Evolutionary conservation across 1,139 yeast genomes (phyloP), one percentile per base, ranked within the genome.

Genomic region (Blastobotrys niveus): DNA sequence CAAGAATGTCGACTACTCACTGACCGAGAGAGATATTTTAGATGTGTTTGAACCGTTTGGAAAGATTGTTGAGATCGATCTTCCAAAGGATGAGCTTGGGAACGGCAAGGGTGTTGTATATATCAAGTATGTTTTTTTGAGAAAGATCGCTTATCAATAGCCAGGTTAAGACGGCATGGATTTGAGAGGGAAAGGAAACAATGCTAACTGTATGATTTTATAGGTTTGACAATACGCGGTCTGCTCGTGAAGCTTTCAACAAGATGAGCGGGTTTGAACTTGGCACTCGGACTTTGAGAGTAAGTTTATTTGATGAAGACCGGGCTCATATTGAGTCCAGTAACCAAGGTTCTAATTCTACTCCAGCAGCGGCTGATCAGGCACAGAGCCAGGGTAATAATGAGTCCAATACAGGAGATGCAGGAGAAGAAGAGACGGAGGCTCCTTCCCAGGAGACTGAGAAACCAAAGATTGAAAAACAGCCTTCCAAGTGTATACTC

Each of bases 81-180:
- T 65, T 9, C 67, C 59, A 42, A 53, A 55, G 32, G 66, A 63
- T 24, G 54, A 52, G n/a, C 52, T 57, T 9, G 67, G 67, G n/a
- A 54, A 61, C 34, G 61, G 66, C 22, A 58, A 63, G 40, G 69
- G 69, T 1, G 62, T 55, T 47, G 69, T 64, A 5, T 62, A 61
- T 49, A 52, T 66, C 9, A 62, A 60, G 59, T 62, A 52, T 48
- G 34, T 30, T 17, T 5, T 25, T 25, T 9, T 25, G n/a, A n/a
- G n/a, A n/a, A n/a, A n/a, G n/a, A n/a, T n/a, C n/a, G n/a, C n/a
- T n/a, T n/a, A n/a, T n/a, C n/a, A n/a, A n/a, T n/a, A n/a, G n/a
- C n/a, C n/a, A n/a, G n/a, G n/a, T n/a, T n/a, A n/a, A n/a, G n/a
- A n/a, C n/a, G n/a, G n/a, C n/a, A n/a, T 25, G 8, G 8, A 12